A percentile compares a stretch with the other conserved stretches of the same genome.
phyloP scores from a whole-genome alignment of 2,329 filamentous ascomycete genomes.

The Chrysoporthe cubensis region DNA sequence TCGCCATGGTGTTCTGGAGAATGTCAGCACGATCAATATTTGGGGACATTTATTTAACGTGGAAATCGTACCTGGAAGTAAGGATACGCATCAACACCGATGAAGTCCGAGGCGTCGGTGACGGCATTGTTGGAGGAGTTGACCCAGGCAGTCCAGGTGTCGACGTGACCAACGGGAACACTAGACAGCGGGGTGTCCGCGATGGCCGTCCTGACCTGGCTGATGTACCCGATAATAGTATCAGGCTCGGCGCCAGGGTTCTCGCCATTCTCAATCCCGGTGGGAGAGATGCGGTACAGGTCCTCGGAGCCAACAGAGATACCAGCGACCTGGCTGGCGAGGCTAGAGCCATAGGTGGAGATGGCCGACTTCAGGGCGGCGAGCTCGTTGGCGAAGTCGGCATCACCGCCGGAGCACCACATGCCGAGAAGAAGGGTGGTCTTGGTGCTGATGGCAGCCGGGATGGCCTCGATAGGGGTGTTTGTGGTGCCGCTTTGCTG shows the following conservation, averaged over 20 bases:
- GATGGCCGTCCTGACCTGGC: conserved; percentile 66
- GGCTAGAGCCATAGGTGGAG: conserved; percentile 65
- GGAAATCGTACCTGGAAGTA: conserved; percentile 59
- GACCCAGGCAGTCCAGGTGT: conserved; percentile 83
- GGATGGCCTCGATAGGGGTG: conserved; percentile 72
- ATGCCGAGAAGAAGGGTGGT: conserved; percentile 81
- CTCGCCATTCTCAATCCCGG: conserved; percentile 65
- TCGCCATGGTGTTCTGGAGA: conserved; percentile 66
- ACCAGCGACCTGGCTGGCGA: conserved; percentile 72
- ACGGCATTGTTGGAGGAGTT: conserved; percentile 74
- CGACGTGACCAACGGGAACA: conserved; percentile 77
- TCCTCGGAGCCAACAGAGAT: conserved; percentile 90
- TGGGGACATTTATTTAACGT: neutral
- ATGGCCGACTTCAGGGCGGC: conserved; percentile 73
- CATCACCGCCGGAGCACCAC: conserved; percentile 73
- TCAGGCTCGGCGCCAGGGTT: conserved; percentile 66
- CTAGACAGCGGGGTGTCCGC: conserved; percentile 61
- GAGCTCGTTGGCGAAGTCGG: conserved; percentile 72
- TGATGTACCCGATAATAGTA: conserved; percentile 70
- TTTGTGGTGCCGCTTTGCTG: conserved; percentile 66
- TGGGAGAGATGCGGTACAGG: conserved; percentile 76
- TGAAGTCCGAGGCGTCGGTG: conserved; percentile 71
- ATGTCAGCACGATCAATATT: neutral
- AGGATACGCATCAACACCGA: conserved; percentile 84
- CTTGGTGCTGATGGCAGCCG: conserved; percentile 79